Evolutionary conservation across 192 early-diverging fungal species (phyloP), one percentile per base, ranked within the genome.

Genomic region (Lunasporangiospora selenospora): DNA sequence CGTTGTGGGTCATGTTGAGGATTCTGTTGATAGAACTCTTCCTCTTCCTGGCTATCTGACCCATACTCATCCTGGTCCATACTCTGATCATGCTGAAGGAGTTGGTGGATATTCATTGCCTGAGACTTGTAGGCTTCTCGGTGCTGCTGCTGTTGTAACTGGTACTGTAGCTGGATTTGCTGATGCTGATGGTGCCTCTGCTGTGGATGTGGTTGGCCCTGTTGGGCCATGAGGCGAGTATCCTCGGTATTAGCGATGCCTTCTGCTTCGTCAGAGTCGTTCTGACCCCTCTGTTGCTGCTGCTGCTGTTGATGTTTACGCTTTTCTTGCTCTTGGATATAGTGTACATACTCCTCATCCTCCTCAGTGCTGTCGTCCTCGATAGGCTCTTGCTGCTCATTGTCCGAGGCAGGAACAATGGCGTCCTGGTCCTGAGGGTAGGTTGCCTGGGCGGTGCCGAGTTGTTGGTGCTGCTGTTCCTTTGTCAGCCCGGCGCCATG

Each of bases 51-150:
- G 29, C 65, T 67, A 15, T 67, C 65, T 0, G 48, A 46, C 11
- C 47, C 65, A 15, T 43, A 51, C 65, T 59, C 59, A 32, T 67
- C 65, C 1, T 63, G 60, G 29, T 73, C 59, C 13, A 52, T 38
- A 5, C 6, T 41, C 10, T 63, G 69, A 23, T 62, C 61, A 26
- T 50, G 59, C 7, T 32, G 69, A 36, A 73, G 69, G 27, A 63
- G 33, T 46, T 73, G 69, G 11, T 73, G 67, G 24, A 71, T 71
- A 36, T 71, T 71, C 67, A 71, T 71, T 31, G 67, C 67, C 23
- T 71, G 69, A 36, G 69, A 57, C 42, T 58, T 50, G 43, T 73
- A 73, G 18, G 69, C 69, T 26, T 73, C 24, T 9, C 57, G 46
- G 15, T 73, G 59, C 41, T 73, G 69, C 43, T 73, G 69, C 30